Conservation (phyloP, 495 filamentous ascomycete species). For the Xylaria cubensis region DNA sequence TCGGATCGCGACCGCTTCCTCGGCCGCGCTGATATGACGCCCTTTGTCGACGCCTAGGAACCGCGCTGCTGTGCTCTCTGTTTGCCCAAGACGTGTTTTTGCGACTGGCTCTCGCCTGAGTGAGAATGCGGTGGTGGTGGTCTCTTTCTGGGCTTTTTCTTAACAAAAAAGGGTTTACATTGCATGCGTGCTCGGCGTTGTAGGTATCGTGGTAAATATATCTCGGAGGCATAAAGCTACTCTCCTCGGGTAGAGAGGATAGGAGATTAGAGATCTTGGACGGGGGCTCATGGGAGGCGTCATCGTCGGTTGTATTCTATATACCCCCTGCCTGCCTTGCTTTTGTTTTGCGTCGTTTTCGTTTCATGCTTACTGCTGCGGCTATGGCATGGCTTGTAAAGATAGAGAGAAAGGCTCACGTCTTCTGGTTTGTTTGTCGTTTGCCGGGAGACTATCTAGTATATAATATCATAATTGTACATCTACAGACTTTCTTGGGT, state of each 20-base stretch:
- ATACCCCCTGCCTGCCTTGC: neutral
- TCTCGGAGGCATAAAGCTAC: neutral
- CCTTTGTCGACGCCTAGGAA: slow-evolving; percentile 21
- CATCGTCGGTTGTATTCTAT: neutral
- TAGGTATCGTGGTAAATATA: neutral
- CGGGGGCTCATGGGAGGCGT: neutral
- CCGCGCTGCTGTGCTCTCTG: neutral
- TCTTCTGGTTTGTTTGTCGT: neutral
- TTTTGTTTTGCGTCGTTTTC: neutral
- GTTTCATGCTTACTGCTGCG: neutral
- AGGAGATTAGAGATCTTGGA: neutral
- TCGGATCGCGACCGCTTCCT: slow-evolving; percentile 22
- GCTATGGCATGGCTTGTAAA: neutral
- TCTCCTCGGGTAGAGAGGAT: neutral
- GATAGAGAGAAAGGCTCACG: neutral
- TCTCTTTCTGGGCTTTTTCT: neutral
- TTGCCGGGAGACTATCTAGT: neutral
- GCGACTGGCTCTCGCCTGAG: neutral
- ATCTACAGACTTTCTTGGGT: neutral
- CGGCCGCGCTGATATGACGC: neutral
- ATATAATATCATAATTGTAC: neutral
- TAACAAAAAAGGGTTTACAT: neutral
- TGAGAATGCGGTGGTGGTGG: neutral
- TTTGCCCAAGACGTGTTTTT: neutral
- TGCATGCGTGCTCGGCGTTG: neutral